Base-by-base conservation (phyloP, 306 rosid species). In the Sindora glabra region DNA sequence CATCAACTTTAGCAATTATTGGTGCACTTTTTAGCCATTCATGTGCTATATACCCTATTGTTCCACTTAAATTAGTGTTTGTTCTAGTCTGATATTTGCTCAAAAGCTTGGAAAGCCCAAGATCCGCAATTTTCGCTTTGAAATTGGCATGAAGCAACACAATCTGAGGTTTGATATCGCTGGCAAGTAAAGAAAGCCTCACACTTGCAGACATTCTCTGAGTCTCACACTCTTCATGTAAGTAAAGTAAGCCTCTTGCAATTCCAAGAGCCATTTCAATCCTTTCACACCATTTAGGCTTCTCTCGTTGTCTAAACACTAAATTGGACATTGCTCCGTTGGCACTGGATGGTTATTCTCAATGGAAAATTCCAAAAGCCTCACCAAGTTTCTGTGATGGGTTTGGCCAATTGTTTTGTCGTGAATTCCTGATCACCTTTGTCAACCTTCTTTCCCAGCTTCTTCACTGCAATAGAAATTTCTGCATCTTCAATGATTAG, bases 121-220 rank as follows among this genome's bases (percentile, higher is more conserved):
- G 67, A 54, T 73, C 78, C n/a, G 76, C 26, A 48, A 75, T 75
- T 55, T 75, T 69, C 23, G 76, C 65, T 2, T 48, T 52, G 59
- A 64, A 38, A 29, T 64, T 58, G 52, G 64, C 68, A 45, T 69
- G 75, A 17, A 75, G 72, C 27, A 75, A 52, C 54, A 75, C 76
- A 44, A 69, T 75, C 24, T 75, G 64, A 0, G 80, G 72, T 44
- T 75, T 75, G 41, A 69, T 75, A 38, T 75, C 80, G 22, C 76
- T 69, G n/a, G n/a, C n/a, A n/a, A n/a, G n/a, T n/a, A n/a, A n/a
- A n/a, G n/a, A n/a, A n/a, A n/a, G n/a, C n/a, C n/a, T n/a, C n/a
- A n/a, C n/a, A n/a, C n/a, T n/a, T n/a, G n/a, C n/a, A 51, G 69
- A 72, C 57, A 75, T 75, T 69, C 69, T 58, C 16, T 64, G 65